Base-by-base conservation (phyloP, 345 rosid genomes). In the Aegle marmelos region DNA sequence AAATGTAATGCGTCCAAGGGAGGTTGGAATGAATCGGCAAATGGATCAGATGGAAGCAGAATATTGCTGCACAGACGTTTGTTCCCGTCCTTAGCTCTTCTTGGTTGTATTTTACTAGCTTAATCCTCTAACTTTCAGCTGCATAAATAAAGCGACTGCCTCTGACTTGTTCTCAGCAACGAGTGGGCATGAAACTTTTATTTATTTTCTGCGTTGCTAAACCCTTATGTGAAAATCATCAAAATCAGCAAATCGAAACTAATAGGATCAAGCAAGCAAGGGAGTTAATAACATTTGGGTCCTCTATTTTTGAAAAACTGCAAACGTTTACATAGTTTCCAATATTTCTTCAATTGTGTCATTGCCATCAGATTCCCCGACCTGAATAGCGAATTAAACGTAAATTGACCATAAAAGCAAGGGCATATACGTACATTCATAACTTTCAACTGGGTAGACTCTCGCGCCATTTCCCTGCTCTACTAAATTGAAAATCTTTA, bases 51-150 rank as follows among this genome's bases (percentile, higher is more conserved):
- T 37, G 70, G 36, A 7, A 68, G 8, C 56, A 76, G 39, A 61
- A 79, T 33, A 24, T 13, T 28, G 45, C 9, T 72, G 59, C 22
- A 1, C 54, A 66, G n/a, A 61, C 9, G 27, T 14, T 60, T 77
- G 59, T 62, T 74, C 22, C 36, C 70, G 25, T 50, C n/a, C 53
- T 63, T 79, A 19, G 81, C 77, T 65, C 64, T 79, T 45, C 65
- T 33, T 64, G 61, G 37, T 10, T 68, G 28, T n/a, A 39, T 62
- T 33, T 70, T 75, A 34, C 13, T 75, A n/a, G 58, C 71, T 68
- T 80, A 75, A 75, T 68, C 71, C 2, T 27, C 37, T 7, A 6
- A 45, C 17, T 48, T 21, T 41, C 28, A 28, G 19, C 31, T 19
- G 33, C 19, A 21, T 30, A 9, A 31, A 21, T 19, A 19, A 31